Evolutionary conservation across 306 rosid species (phyloP), one percentile per base, ranked within the genome.

Genomic region (Crotalaria pallida): DNA sequence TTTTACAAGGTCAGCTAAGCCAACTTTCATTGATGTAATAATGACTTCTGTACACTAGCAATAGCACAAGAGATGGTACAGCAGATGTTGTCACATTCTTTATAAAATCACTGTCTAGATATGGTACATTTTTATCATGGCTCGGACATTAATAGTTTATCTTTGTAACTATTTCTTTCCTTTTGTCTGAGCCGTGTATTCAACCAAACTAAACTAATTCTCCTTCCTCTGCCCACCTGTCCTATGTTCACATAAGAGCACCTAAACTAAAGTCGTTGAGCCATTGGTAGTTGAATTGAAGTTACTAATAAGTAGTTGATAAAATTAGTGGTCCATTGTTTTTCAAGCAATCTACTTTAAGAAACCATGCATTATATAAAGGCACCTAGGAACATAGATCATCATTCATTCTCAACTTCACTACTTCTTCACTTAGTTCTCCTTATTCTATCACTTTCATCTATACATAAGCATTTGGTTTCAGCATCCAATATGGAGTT

Each of bases 201-300:
- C 40, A 27, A 78, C 74, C 82, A 71, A 77, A 71, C 72, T 29
- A 49, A 47, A 12, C 50, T 29, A 60, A 58, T 23, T 57, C 50
- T 11, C 48, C 3, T 41, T 24, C 1, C 60, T 55, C 21, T 16
- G 10, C 19, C 49, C 79, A 73, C 71, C 78, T 69, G 81, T 63
- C 83, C 78, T 72, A 63, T 48, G 16, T 24, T 31, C 73, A 75
- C 64, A 10, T 75, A 67, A 78, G 67, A 66, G 80, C 53, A 43
- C 21, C 38, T 71, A 16, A 66, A 33, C 38, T 71, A 16, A 66
- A 33, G 75, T 47, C 12, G 74, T 76, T 11, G 77, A 77, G 81
- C 10, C 74, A 12, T 10, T 64, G 85, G 78, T 74, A 80, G 92
- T 88, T 90, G 89, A 73, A 67, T 86, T 27, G 23, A 53, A 63